Evolutionary conservation across 495 filamentous ascomycete species (phyloP).

Genomic region (Xylaria cubensis): DNA sequence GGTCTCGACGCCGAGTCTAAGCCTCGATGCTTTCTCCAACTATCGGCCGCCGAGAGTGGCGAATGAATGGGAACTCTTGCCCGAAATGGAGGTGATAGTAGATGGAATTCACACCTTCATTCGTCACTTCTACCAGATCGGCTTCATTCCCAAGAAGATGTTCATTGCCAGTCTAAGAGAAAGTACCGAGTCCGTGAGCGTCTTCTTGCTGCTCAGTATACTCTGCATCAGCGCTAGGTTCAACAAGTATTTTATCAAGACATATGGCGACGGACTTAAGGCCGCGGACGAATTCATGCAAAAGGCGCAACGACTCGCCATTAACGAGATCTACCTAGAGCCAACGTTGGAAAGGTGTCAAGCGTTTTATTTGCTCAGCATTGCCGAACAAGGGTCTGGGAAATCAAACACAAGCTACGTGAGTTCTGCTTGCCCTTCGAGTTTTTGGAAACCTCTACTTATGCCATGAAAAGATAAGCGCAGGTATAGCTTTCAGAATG

Average conservation of each 20-base stretch:
- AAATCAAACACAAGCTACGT: conserved; percentile 56
- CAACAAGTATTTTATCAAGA: conserved; percentile 51
- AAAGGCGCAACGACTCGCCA: conserved; percentile 50
- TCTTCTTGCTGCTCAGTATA: conserved; percentile 55
- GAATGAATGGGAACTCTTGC: conserved; percentile 55
- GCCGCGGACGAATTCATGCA: conserved; percentile 58
- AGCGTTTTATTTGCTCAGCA: conserved; percentile 58
- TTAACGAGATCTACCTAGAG: conserved; percentile 55
- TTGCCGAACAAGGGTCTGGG: conserved; percentile 58
- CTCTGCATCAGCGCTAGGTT: conserved; percentile 57
- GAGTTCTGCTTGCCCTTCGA: conserved; percentile 26
- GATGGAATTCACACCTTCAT: conserved; percentile 55
- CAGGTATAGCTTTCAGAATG: conserved; percentile 59
- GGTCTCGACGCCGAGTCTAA: conserved; percentile 36
- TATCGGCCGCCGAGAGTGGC: conserved; percentile 35
- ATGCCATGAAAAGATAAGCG: conserved; percentile 51
- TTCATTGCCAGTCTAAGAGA: conserved; percentile 51
- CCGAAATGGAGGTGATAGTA: conserved; percentile 48
- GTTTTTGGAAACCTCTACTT: conserved; percentile 28
- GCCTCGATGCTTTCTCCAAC: conserved; percentile 32
- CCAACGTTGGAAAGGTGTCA: conserved; percentile 58
- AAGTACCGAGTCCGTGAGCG: conserved; percentile 49
- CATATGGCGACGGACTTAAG: conserved; percentile 51
- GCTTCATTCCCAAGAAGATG: conserved; percentile 58
- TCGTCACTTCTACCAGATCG: conserved; percentile 56